Base-by-base conservation (phyloP, 148 eudicot species). In the Rhododendron simsii region DNA sequence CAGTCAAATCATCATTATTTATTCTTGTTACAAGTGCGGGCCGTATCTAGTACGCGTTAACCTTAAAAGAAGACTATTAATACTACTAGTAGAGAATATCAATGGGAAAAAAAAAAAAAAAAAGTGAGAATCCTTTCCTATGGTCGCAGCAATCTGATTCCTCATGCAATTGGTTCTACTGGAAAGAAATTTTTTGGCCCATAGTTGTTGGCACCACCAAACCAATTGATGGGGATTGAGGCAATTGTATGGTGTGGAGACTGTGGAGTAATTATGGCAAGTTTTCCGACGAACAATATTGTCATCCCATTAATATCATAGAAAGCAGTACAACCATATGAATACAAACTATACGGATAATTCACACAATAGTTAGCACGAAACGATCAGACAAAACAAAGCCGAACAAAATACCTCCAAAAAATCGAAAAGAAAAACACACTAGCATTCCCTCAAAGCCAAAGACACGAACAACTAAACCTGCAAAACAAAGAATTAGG, bases 1-100 rank as follows among this genome's bases (percentile, higher is more conserved):
- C 30, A 74, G 81, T 67, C 84, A 35, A 78, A 86, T 86, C 75
- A 82, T 82, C 39, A 86, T 67, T 61, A 44, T 59, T 7, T 78
- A 82, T 53, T 85, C 57, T 61, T 55, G 10, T 23, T 23, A 10
- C 28, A 20, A 11, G 28, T 23, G 53, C 3, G 26, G 20, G 23
- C 20, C 61, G 14, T 14, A 3, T 1, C 11, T 23, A 23, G 50
- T 44, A 77, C 28, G 21, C 3, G 37, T 69, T 3, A 69, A 69
- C 75, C 37, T 69, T 69, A 69, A 69, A 69, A 69, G 75, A 9
- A 12, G 20, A 28, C 39, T 55, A 4, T 55, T 55, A 15, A 55
- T 55, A 55, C 35, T 33, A 33, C 35, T 33, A 33, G 61, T 0
- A 55, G 6, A 55, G 61, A 55, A 55, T 55, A 55, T n/a, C 71